phyloP scores from a whole-genome alignment of 768 basidiomycete genomes.

The Leucocoprinus birnbaumii region DNA sequence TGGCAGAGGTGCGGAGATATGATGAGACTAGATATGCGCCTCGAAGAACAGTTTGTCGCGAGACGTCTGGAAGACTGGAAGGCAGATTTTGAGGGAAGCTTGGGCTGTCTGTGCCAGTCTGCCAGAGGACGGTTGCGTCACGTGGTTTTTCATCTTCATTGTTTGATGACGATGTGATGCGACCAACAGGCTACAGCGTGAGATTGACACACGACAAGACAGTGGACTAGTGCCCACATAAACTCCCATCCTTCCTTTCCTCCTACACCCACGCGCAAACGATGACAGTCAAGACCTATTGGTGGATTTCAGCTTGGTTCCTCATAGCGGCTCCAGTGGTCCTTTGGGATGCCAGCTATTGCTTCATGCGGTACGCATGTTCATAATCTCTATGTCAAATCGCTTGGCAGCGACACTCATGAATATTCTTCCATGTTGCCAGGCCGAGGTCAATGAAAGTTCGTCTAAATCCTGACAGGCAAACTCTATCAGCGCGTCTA shows the following conservation, averaged over 20 bases:
- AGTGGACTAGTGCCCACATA: too few relatives aligned
- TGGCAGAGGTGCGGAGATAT: too few relatives aligned
- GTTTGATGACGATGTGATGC: too few relatives aligned
- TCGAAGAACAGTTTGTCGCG: too few relatives aligned
- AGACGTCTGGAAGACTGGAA: too few relatives aligned
- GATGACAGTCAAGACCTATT: conserved; percentile 51
- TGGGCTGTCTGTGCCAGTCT: too few relatives aligned
- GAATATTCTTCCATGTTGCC: background rate
- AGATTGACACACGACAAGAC: background rate
- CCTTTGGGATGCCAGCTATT: conserved; percentile 80
- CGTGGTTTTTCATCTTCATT: too few relatives aligned
- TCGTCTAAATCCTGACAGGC: background rate
- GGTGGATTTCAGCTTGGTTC: conserved; percentile 70
- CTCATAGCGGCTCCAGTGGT: conserved; percentile 61
- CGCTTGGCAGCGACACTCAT: too few relatives aligned
- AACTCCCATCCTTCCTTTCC: background rate
- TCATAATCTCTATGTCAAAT: background rate
- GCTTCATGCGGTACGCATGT: conserved; percentile 64
- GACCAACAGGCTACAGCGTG: too few relatives aligned
- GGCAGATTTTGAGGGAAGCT: too few relatives aligned
- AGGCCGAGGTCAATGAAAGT: conserved; percentile 82
- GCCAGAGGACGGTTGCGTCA: too few relatives aligned
- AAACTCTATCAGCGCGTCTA: background rate
- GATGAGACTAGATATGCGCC: too few relatives aligned
- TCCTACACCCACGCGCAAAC: background rate